A percentile compares a stretch with the other conserved stretches of the same genome.
These are phyloP conservation scores for Aegilops longissima DNA, from an alignment of 176 grass and related monocot genomes.

Conservation along the genomic window DNA sequence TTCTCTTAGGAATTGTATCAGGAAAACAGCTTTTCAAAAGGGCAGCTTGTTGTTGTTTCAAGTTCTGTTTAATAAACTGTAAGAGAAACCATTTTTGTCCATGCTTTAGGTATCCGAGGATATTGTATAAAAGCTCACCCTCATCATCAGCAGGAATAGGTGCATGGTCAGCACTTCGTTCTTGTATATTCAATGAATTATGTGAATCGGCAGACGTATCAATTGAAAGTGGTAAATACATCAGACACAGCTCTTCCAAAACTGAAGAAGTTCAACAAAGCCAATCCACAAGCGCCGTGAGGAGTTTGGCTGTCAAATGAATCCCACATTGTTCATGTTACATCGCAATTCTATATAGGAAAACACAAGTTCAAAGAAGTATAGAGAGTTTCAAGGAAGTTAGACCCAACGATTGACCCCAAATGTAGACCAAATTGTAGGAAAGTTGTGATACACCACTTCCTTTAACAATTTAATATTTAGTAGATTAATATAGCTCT, in stretches of 20 bases:
- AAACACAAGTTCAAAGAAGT: neutral
- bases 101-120: constrained; percentile 31
- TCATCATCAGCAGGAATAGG: constrained; percentile 54
- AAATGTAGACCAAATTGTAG: neutral
- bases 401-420: neutral
- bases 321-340: neutral
- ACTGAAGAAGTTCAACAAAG: constrained; percentile 6
- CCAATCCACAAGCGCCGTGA: constrained; percentile 8
- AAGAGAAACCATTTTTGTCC: constrained; percentile 36
- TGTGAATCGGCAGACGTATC: constrained; percentile 43
- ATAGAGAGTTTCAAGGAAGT: neutral
- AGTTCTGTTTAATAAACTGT: constrained; percentile 6
- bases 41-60: constrained; percentile 69
- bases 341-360: neutral
- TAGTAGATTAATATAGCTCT: constrained; percentile 7
- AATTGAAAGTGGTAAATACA: neutral
- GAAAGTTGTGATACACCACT: neutral
- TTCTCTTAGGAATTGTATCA: constrained; percentile 91
- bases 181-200: constrained; percentile 38
- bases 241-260: neutral
- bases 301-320: neutral
- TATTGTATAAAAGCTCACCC: constrained; percentile 59
- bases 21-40: constrained; percentile 81
- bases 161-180: constrained; percentile 40
- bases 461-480: neutral